Evolutionary conservation across 225 moss, liverwort and hornwort genomes (phyloP).

Genomic region (Physcomitrellopsis africana): DNA sequence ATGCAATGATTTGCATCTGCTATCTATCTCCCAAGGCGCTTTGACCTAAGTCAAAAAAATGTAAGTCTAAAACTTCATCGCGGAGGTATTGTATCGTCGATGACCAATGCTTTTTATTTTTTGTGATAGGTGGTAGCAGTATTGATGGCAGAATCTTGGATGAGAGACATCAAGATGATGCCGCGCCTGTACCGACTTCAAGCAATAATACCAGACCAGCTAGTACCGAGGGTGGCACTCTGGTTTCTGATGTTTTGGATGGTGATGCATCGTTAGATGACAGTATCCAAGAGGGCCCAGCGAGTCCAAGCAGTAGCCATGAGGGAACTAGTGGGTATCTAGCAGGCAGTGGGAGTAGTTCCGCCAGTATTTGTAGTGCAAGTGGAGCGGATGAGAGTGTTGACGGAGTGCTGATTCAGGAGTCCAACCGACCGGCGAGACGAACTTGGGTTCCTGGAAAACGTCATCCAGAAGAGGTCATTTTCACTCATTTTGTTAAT

Average conservation of each 20-base stretch:
- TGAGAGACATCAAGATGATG: conserved; percentile 26
- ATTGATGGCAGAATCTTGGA: conserved; percentile 28
- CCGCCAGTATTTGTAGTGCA: conserved; percentile 48
- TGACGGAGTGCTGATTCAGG: conserved; percentile 42
- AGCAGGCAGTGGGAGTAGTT: conserved; percentile 64
- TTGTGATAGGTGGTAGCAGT: conserved; percentile 38
- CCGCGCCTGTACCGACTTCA: conserved; percentile 26
- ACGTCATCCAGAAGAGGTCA: conserved; percentile 67
- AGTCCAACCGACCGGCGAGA: conserved; percentile 40
- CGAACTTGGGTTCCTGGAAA: conserved; percentile 64
- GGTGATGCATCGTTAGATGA: conserved; percentile 42
- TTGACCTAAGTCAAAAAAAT: not conserved
- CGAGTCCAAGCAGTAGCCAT: conserved; percentile 57
- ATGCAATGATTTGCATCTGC: not conserved
- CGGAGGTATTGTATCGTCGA: conserved; percentile 22
- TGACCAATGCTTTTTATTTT: not conserved
- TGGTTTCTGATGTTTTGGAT: conserved; percentile 31
- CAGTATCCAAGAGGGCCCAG: conserved; percentile 50
- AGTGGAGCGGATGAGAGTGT: conserved; percentile 51
- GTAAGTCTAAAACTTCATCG: conserved; percentile 4
- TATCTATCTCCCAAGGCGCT: not conserved
- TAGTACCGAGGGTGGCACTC: conserved; percentile 28
- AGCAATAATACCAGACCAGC: conserved; percentile 12
- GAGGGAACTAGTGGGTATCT: conserved; percentile 65
- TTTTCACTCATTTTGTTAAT: conserved; percentile 7